A percentile compares a stretch with the other conserved stretches of the same genome.
Evolutionary conservation across 768 basidiomycete species (phyloP).

Genomic region (Lepiota subincarnata): DNA sequence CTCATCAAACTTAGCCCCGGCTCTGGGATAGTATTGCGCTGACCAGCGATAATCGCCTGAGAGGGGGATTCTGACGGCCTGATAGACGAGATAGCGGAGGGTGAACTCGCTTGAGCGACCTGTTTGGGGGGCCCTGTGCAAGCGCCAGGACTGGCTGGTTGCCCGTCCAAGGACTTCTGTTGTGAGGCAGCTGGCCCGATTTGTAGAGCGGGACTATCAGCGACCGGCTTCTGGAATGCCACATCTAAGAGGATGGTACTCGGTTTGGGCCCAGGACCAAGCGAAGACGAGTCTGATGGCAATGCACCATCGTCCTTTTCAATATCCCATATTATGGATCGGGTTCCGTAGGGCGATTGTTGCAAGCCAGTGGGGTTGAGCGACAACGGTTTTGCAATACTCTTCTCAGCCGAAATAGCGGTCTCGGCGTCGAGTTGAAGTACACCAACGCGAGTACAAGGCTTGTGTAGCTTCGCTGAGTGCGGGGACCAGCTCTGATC

Average conservation of each 20-base stretch:
- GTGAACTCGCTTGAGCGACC: neutral
- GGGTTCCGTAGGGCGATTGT: neutral
- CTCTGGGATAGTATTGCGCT: too few relatives aligned
- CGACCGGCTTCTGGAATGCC: neutral
- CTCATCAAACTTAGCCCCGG: neutral
- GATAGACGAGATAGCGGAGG: neutral
- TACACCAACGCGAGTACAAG: neutral
- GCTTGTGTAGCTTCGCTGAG: neutral
- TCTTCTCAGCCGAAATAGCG: neutral
- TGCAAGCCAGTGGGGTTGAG: neutral
- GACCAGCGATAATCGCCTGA: neutral
- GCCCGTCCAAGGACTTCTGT: neutral
- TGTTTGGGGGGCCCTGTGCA: neutral
- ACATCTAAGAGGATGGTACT: constrained; percentile 14
- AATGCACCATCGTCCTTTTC: constrained; percentile 18
- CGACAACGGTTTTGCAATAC: neutral
- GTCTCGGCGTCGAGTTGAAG: neutral
- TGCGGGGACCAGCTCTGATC: neutral
- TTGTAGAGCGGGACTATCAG: neutral
- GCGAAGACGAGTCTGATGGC: constrained; percentile 7
- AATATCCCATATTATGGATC: constrained; percentile 30
- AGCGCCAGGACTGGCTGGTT: neutral
- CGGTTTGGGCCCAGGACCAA: constrained; percentile 2
- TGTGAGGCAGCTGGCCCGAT: neutral
- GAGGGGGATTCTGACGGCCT: constrained; percentile 10